A percentile compares a stretch with the other conserved stretches of the same genome.
These are phyloP conservation scores for Hygrophila difformis DNA, from an alignment of 257 asterid species.

Conservation along the genomic window DNA sequence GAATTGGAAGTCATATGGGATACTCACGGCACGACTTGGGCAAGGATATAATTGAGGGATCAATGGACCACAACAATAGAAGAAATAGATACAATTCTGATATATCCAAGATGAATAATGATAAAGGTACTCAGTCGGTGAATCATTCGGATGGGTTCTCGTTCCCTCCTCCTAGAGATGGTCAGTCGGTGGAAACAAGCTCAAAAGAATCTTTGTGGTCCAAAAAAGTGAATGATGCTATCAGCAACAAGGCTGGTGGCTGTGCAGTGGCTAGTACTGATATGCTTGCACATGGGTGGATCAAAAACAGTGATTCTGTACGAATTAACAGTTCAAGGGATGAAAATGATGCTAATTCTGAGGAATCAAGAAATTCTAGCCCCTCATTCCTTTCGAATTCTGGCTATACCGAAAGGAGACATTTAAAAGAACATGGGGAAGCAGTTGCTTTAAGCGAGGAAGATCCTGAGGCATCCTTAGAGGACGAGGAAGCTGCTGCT, in stretches of 20 bases:
- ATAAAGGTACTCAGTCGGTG: slow-evolving; percentile 30
- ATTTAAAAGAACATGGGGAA: slow-evolving; percentile 37
- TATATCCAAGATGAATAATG: slow-evolving; percentile 30
- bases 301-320: slow-evolving; percentile 60
- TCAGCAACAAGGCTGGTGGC: slow-evolving; percentile 45
- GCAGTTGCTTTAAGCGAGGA: slow-evolving; percentile 44
- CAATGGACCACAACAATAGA: slow-evolving; percentile 36
- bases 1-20: slow-evolving; percentile 36
- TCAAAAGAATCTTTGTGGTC: slow-evolving; percentile 60
- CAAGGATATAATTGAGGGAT: slow-evolving; percentile 32
- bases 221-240: slow-evolving; percentile 39
- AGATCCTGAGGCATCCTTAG: slow-evolving; percentile 52
- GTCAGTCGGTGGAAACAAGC: slow-evolving; percentile 45
- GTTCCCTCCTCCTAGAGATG: slow-evolving; percentile 87
- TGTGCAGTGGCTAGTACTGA: slow-evolving; percentile 45
- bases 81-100: slow-evolving; percentile 38
- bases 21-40: slow-evolving; percentile 33
- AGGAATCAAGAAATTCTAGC: slow-evolving; percentile 74
- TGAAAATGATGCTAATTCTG: slow-evolving; percentile 36
- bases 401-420: slow-evolving; percentile 52
- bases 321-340: slow-evolving; percentile 63
- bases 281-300: slow-evolving; percentile 66
- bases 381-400: slow-evolving; percentile 74
- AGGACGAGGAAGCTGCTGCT: slow-evolving; percentile 94
- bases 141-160: slow-evolving; percentile 66